Conservation (phyloP, 148 eudicot genomes). For the Rhododendron griersonianum region DNA sequence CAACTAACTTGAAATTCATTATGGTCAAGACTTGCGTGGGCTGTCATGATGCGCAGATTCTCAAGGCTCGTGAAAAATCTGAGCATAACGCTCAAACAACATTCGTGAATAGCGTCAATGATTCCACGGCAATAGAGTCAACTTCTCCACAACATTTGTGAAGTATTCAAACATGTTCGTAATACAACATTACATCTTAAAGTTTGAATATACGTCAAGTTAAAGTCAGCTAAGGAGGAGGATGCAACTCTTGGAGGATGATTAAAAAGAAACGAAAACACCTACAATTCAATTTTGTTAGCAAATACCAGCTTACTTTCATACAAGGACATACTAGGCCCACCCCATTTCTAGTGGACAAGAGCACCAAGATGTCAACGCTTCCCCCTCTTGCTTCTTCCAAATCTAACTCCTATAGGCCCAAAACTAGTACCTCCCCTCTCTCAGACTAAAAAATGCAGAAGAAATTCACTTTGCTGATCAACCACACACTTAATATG, state of each 20-base stretch:
- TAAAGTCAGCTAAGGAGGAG: neutral
- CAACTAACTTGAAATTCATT: neutral
- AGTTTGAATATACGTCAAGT: neutral
- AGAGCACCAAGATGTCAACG: neutral
- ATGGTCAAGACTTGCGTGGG: neutral
- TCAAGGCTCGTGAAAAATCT: neutral
- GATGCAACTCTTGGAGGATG: neutral
- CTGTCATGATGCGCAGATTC: neutral
- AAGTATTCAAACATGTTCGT: neutral
- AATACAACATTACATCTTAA: neutral
- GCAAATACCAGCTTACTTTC: neutral
- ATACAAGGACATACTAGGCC: too few relatives aligned
- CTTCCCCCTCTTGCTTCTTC: neutral
- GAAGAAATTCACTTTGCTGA: neutral
- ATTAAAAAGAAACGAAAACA: neutral
- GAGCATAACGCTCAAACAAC: neutral
- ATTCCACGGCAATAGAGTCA: neutral
- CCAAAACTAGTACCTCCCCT: neutral
- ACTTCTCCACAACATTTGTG: neutral
- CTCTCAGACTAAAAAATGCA: neutral
- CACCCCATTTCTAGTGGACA: neutral
- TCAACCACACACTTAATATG: neutral
- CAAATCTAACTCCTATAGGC: neutral
- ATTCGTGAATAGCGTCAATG: neutral
- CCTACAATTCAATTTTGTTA: neutral